Conservation (phyloP, 331 rosid species). For the Spiraea crenata region DNA sequence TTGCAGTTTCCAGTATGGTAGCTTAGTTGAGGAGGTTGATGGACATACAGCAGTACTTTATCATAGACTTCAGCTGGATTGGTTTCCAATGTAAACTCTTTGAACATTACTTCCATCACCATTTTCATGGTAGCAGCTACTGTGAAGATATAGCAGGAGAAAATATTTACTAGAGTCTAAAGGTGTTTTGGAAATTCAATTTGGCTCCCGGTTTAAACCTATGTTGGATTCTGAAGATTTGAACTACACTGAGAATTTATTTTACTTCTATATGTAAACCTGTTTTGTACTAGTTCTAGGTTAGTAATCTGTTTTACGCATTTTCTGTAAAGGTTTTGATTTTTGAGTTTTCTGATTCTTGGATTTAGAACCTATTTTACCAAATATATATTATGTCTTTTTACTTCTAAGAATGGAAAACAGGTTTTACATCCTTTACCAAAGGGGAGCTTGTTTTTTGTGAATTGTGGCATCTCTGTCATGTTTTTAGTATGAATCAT, state of each 20-base stretch:
- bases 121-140: not conserved
- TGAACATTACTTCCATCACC: not conserved
- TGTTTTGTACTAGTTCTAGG: not conserved
- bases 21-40: conserved; percentile 98
- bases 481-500: not conserved
- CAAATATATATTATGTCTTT: not conserved
- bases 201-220: not conserved
- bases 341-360: not conserved
- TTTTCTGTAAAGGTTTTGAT: not conserved
- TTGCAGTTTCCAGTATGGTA: conserved; percentile 86
- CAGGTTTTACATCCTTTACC: not conserved
- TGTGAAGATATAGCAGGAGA: not conserved
- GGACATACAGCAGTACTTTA: conserved; percentile 97
- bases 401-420: not conserved
- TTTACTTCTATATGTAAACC: not conserved
- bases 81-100: conserved; percentile 82
- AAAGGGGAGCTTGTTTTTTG: not conserved
- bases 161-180: not conserved
- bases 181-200: not conserved
- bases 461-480: not conserved
- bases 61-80: conserved; percentile 94
- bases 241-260: not conserved
- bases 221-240: not conserved
- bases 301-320: not conserved
- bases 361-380: not conserved